Percentiles rank a stretch among this genome's conserved stretches.
Conservation (phyloP, 441 rosid genomes). For the Pelargonium fulgidum region DNA sequence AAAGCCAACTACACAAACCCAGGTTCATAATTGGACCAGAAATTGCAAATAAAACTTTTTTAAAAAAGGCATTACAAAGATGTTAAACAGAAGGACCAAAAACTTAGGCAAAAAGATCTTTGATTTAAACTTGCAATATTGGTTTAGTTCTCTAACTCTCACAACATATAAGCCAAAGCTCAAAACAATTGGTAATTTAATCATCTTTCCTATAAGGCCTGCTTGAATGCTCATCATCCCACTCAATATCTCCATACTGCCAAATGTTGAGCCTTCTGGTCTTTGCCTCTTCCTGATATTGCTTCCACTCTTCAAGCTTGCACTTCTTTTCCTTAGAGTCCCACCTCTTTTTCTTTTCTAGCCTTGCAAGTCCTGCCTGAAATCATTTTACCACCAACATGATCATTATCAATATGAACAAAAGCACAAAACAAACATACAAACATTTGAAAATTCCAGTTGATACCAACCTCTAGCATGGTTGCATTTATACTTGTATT, state of each 20-base stretch:
- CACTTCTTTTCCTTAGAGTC: neutral
- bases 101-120: too few relatives aligned
- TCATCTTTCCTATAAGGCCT: slow-evolving; percentile 1
- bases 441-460: too few relatives aligned
- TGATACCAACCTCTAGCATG: neutral
- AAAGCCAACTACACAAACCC: too few relatives aligned
- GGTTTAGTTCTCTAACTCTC: too few relatives aligned
- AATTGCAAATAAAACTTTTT: too few relatives aligned
- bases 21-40: too few relatives aligned
- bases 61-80: too few relatives aligned
- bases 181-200: neutral
- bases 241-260: slow-evolving; percentile 1
- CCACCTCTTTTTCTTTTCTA: neutral
- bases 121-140: too few relatives aligned
- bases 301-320: neutral
- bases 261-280: neutral
- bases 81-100: too few relatives aligned
- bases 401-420: neutral
- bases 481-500: neutral
- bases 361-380: neutral
- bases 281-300: slow-evolving; percentile 1
- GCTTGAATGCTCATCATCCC: slow-evolving; percentile 5
- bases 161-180: too few relatives aligned
- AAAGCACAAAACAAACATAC: neutral
- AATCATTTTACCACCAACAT: neutral